A percentile compares a stretch with the other conserved stretches of the same genome.
Evolutionary conservation across 2,329 filamentous ascomycete species (phyloP).

Genomic region (Diaporthe sp.): DNA sequence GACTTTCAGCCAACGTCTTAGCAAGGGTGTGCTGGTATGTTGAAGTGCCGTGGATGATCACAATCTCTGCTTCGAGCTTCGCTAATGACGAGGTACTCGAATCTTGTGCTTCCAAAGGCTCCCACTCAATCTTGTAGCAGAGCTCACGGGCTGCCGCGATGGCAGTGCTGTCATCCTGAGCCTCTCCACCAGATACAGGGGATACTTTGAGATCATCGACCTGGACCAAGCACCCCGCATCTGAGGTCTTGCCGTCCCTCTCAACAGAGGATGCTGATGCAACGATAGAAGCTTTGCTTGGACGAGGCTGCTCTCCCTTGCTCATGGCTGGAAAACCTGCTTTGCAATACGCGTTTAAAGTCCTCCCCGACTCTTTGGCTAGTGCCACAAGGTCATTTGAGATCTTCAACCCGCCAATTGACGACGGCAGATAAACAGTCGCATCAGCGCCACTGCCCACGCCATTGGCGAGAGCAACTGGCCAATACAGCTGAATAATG

Average conservation of each 20-base stretch:
- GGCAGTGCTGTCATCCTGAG: background rate
- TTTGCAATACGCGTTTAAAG: slow-evolving; percentile 55
- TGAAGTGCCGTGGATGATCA: slow-evolving; percentile 52
- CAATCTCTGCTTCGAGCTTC: slow-evolving; percentile 49
- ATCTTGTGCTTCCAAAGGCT: slow-evolving; percentile 45
- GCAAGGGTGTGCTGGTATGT: background rate
- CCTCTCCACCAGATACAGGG: background rate
- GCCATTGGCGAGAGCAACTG: slow-evolving; percentile 48
- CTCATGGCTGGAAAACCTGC: slow-evolving; percentile 45
- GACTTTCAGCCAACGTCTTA: background rate
- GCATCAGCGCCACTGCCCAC: slow-evolving; percentile 49
- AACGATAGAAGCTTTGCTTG: slow-evolving; percentile 55
- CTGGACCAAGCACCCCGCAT: background rate
- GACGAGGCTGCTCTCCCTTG: slow-evolving; percentile 46
- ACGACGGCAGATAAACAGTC: slow-evolving; percentile 59
- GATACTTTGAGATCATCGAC: slow-evolving; percentile 7
- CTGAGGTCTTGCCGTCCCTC: background rate
- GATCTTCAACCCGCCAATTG: slow-evolving; percentile 56
- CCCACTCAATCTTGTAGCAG: slow-evolving; percentile 64
- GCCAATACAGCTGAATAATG: slow-evolving; percentile 59
- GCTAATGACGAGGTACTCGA: background rate
- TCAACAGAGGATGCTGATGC: slow-evolving; percentile 44
- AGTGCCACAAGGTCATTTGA: slow-evolving; percentile 49
- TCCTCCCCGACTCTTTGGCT: slow-evolving; percentile 46
- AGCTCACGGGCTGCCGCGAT: slow-evolving; percentile 53